Evolutionary conservation across 108 stramenopile genomes (phyloP).

Genomic region (Fragilaria crotonensis): DNA sequence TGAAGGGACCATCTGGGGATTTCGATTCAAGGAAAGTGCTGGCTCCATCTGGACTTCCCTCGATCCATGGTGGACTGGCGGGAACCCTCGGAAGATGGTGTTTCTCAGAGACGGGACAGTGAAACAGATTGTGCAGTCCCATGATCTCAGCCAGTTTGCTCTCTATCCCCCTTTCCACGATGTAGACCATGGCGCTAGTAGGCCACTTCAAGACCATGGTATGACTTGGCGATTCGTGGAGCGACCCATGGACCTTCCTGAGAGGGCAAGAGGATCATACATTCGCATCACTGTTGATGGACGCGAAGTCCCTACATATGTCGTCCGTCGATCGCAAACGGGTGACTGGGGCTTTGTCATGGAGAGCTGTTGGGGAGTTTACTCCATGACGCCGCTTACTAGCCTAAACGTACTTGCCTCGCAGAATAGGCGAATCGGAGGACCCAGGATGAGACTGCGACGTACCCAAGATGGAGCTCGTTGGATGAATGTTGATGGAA

Average conservation of each 20-base stretch:
- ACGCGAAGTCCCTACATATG: constrained; percentile 74
- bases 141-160: background rate
- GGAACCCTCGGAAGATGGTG: constrained; percentile 57
- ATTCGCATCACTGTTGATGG: constrained; percentile 67
- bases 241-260: constrained; percentile 57
- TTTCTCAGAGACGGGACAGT: constrained; percentile 60
- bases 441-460: constrained; percentile 25
- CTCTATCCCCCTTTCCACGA: background rate
- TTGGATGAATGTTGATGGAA: constrained; percentile 34
- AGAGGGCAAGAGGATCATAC: constrained; percentile 54
- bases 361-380: constrained; percentile 76
- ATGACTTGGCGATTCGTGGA: constrained; percentile 71
- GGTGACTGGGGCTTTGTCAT: constrained; percentile 80
- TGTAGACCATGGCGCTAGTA: no score
- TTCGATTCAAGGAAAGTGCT: constrained; percentile 74
- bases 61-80: constrained; percentile 59
- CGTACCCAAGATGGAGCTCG: constrained; percentile 35
- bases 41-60: constrained; percentile 64
- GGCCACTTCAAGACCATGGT: background rate
- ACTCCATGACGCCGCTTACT: constrained; percentile 51
- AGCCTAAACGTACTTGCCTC: constrained; percentile 3
- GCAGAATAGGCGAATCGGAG: background rate
- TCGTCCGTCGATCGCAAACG: constrained; percentile 51
- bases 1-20: constrained; percentile 54
- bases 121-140: constrained; percentile 18